Base-by-base conservation (phyloP, 108 stramenopile genomes). In the Schizochytrium sp. region DNA sequence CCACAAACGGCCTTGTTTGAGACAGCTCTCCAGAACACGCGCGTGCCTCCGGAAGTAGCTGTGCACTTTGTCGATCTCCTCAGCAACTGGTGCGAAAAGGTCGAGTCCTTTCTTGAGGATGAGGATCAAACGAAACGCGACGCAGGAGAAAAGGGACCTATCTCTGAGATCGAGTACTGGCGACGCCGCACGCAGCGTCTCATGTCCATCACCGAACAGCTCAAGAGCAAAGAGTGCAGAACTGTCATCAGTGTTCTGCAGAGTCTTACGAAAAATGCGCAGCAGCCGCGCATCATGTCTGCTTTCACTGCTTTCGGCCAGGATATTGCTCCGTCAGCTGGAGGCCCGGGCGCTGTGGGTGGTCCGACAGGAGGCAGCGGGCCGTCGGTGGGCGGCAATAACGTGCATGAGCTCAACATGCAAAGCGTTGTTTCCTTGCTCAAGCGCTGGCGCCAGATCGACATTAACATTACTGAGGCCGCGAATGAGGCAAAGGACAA, bases 401-500 rank as follows among this genome's bases (percentile, higher is more conserved):
- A 45, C 51, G 10, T 5, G 16, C 8, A 6, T 23, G 89, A 87
- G n/a, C 18, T 72, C 25, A 25, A 83, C 23, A 55, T 43, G 88
- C 72, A 72, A 23, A 43, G 47, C 18, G 51, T 94, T 0, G 60
- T 90, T 16, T 58, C 87, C 5, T 87, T 93, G 28, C 87, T 94
- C 21, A 44, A 59, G 29, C 93, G 92, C 57, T 94, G 94, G 94
- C 60, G 87, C n/a, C 87, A 94, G 69, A 90, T 94, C 28, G 93
- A 94, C 90, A 88, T 94, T 28, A 58, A 88, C 87, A 92, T 94
- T 88, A 94, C 93, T 21, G 93, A 94, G 72, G 94, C 93, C n/a
- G 92, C 93, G 12, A 94, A 94, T 89, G 93, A 94, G 72, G 94
- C 94, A 57, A 94, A 93, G 91, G 94, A 94, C 90, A 94, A 93